These are phyloP conservation scores for Pyrrhoderma lamaoense DNA, from an alignment of 1,284 basidiomycete genomes.

Conservation along the genomic window DNA sequence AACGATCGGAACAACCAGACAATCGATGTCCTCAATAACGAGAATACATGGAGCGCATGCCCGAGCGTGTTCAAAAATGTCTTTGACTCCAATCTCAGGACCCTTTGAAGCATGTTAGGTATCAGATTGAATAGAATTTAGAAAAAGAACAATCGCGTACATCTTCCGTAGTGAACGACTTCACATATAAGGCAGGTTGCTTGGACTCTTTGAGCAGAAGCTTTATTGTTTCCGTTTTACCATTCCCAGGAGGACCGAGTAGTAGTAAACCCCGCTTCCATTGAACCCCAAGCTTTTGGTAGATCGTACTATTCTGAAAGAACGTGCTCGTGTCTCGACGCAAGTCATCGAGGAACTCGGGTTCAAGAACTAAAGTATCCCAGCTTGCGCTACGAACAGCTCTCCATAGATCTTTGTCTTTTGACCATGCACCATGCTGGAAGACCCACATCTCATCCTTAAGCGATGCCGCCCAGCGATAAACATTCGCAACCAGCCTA, in stretches of 20 bases:
- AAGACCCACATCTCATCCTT: slow-evolving; percentile 35
- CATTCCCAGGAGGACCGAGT: slow-evolving; percentile 28
- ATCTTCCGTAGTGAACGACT: slow-evolving; percentile 27
- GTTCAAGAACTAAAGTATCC: slow-evolving; percentile 35
- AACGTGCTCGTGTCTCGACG: slow-evolving; percentile 35
- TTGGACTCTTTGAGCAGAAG: slow-evolving; percentile 23
- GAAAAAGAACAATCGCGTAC: background rate
- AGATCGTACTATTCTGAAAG: slow-evolving; percentile 34
- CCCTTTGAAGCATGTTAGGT: too few species aligned
- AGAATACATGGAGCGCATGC: slow-evolving; percentile 35
- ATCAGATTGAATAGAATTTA: background rate
- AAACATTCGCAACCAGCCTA: slow-evolving; percentile 27
- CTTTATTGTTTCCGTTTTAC: slow-evolving; percentile 27
- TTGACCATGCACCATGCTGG: slow-evolving; percentile 30
- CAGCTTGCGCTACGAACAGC: slow-evolving; percentile 32
- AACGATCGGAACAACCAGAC: slow-evolving; percentile 32
- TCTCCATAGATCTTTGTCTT: slow-evolving; percentile 31
- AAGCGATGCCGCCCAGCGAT: slow-evolving; percentile 23
- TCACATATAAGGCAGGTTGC: slow-evolving; percentile 35
- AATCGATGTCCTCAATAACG: slow-evolving; percentile 40
- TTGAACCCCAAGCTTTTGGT: slow-evolving; percentile 33
- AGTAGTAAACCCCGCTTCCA: slow-evolving; percentile 34
- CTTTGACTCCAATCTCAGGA: slow-evolving; percentile 26
- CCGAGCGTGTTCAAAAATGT: slow-evolving; percentile 30
- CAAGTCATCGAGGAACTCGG: slow-evolving; percentile 31